Evolutionary conservation across 2,329 filamentous ascomycete species (phyloP), one percentile per base, ranked within the genome.

Genomic region (Meredithiella fracta): DNA sequence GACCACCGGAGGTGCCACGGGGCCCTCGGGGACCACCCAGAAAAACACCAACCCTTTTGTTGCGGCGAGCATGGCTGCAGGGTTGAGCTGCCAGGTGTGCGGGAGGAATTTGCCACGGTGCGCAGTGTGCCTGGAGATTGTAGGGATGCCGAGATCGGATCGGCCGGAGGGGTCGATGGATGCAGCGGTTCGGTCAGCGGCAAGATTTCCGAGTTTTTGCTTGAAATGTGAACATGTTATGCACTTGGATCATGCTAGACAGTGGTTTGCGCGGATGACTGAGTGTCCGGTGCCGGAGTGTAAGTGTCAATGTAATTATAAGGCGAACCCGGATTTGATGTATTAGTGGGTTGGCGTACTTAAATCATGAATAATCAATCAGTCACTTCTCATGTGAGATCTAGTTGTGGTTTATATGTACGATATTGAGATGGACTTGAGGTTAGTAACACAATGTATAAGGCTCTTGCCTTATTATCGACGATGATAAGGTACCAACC

Each of bases 211-310:
- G n/a, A 83, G 79, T 0, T 85, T 85, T 62, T 85, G 82, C 59
- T 70, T 85, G 47, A 74, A 75, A 61, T 85, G 82, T 64, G 80
- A 83, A 62, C 82, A 85, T 63, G 79, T 82, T 8, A 67, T 81
- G 62, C 82, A 85, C 62, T 70, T 83, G 57, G 81, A 84, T 61
- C 82, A 85, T 63, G 80, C 80, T 4, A 68, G 78, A 61, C 73
- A 77, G 66, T 85, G 82, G 82, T 85, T 85, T 62, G 70, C 73
- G 5, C 68, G 78, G 31, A 80, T 84, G 61, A 72, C 73, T 26
- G 79, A 85, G 66, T 85, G 82, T 62, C 80, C 82, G 0, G 79
- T 84, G 52, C 79, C 82, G 0, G 81, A 84, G 66, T 85, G 82
- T 62, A 72, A 78, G 53, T 85, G 82, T 60, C 72, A 75, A 37